phyloP scores from a whole-genome alignment of 164 flowering plant genomes.

The Dillenia suffruticosa region DNA sequence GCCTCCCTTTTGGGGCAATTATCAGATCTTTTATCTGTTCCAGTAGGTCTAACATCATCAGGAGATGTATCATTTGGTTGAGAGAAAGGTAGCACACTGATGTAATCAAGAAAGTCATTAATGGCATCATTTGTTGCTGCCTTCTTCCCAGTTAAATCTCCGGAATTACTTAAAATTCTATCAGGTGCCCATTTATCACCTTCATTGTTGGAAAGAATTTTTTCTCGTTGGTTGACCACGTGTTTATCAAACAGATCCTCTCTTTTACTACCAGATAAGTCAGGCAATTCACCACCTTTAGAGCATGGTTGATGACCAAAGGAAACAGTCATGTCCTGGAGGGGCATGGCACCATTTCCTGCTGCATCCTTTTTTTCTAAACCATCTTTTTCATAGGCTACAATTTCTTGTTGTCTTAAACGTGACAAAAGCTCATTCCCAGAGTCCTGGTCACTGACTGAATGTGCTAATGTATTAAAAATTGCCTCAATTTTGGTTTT shows the following conservation, averaged over 20 bases:
- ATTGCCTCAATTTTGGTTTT: background rate
- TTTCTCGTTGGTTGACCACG: constrained; percentile 1
- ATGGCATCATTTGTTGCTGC: background rate
- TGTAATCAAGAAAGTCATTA: constrained; percentile 6
- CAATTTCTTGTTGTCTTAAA: constrained; percentile 1
- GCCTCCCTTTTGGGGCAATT: background rate
- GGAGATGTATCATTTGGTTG: background rate
- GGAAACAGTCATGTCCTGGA: background rate
- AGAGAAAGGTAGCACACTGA: constrained; percentile 9
- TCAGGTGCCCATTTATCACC: background rate
- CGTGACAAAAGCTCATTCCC: background rate
- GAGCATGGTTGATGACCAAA: background rate
- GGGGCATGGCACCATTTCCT: constrained; percentile 3
- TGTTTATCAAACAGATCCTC: background rate
- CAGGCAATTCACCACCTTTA: background rate
- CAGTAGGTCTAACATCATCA: background rate
- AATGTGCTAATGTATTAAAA: background rate
- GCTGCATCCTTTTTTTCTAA: constrained; percentile 1
- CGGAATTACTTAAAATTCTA: constrained; percentile 4
- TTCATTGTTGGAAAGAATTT: background rate
- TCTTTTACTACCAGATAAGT: constrained; percentile 7
- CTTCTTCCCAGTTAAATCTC: constrained; percentile 5
- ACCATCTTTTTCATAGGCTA: constrained; percentile 2
- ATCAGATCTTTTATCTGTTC: constrained; percentile 1
- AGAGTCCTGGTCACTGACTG: background rate